Conservation (phyloP, 2,329 filamentous ascomycete genomes). For the Fusarium anthophilum region DNA sequence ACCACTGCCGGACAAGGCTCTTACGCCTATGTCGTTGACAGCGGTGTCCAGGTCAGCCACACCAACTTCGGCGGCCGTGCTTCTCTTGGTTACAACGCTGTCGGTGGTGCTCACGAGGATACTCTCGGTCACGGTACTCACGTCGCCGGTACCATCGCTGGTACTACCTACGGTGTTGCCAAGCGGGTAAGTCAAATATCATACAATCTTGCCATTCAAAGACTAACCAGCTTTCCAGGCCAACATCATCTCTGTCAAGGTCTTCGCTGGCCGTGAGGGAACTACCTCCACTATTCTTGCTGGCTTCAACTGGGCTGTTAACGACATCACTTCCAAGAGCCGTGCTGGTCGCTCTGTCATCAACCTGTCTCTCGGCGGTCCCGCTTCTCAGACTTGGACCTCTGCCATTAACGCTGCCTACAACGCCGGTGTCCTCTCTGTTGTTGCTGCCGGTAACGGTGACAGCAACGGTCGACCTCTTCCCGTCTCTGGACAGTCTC, state of each 20-base stretch:
- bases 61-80: conserved; percentile 60
- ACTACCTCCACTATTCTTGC: conserved; percentile 49
- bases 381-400: conserved; percentile 48
- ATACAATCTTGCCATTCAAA: not conserved
- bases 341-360: conserved; percentile 46
- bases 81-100: conserved; percentile 51
- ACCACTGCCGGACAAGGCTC: conserved; percentile 59
- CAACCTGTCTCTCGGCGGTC: conserved; percentile 57
- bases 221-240: conserved; percentile 15
- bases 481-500: conserved; percentile 56
- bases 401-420: conserved; percentile 54
- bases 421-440: conserved; percentile 52
- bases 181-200: conserved; percentile 45
- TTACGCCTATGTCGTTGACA: conserved; percentile 70
- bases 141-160: conserved; percentile 52
- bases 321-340: conserved; percentile 46
- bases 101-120: conserved; percentile 45
- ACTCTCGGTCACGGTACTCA: conserved; percentile 55
- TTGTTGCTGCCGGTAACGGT: conserved; percentile 59
- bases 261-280: conserved; percentile 15
- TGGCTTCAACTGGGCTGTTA: conserved; percentile 54
- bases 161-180: conserved; percentile 54
- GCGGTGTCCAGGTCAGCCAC: conserved; percentile 65
- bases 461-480: conserved; percentile 38
- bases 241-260: conserved; percentile 48